A percentile compares a stretch with the other conserved stretches of the same genome.
phyloP scores from a whole-genome alignment of 2,329 filamentous ascomycete species.

The Fusarium liriodendri region DNA sequence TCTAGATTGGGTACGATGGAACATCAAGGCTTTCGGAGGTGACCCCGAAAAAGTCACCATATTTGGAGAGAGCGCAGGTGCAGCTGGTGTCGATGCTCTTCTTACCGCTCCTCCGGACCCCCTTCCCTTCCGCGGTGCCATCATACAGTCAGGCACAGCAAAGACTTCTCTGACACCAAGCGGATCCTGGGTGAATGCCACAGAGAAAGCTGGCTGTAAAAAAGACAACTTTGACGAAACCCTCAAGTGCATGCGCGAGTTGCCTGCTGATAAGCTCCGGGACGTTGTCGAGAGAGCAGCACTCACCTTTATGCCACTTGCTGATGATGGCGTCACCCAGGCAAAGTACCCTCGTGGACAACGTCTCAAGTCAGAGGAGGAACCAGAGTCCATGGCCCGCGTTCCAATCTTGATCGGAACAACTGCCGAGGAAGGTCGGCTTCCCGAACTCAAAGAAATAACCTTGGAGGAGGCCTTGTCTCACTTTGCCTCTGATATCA shows the following conservation, averaged over 20 bases:
- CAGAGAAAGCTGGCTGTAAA: conserved; percentile 20
- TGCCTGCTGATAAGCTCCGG: conserved; percentile 31
- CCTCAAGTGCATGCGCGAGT: conserved; percentile 40
- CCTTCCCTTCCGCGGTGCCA: conserved; percentile 45
- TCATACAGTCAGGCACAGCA: conserved; percentile 40
- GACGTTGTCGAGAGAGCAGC: conserved; percentile 21
- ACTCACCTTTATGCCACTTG: conserved; percentile 36
- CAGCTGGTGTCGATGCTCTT: conserved; percentile 62
- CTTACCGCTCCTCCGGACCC: conserved; percentile 42
- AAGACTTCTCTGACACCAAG: not conserved
- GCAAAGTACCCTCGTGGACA: conserved; percentile 21
- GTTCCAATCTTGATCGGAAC: conserved; percentile 40
- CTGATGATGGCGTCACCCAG: conserved; percentile 39
- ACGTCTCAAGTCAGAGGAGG: conserved; percentile 18
- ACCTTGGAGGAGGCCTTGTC: conserved; percentile 1
- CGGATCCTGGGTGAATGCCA: conserved; percentile 32
- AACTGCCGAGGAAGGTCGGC: conserved; percentile 38
- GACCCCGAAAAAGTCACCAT: conserved; percentile 59
- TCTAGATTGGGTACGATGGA: conserved; percentile 61
- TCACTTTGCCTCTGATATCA: not conserved
- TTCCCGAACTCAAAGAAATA: conserved; percentile 9
- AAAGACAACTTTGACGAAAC: not conserved
- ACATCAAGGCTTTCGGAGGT: conserved; percentile 61
- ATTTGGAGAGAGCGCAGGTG: conserved; percentile 65
- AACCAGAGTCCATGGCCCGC: conserved; percentile 23